A percentile compares a stretch with the other conserved stretches of the same genome.
Evolutionary conservation across 345 rosid genomes (phyloP).

Genomic region (Salix suchowensis): DNA sequence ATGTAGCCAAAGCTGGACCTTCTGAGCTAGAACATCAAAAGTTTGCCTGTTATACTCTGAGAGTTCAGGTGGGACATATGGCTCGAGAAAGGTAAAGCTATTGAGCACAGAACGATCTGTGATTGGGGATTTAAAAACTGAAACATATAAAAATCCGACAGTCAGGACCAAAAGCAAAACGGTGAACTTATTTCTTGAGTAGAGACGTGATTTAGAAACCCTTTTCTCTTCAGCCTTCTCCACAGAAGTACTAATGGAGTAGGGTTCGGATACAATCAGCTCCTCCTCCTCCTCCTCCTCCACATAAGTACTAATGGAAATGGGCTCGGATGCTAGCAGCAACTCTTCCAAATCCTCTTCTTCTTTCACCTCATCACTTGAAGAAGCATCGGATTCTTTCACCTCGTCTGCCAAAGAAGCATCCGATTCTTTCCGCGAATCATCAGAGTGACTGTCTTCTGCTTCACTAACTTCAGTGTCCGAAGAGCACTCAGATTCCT

Average conservation of each 20-base stretch:
- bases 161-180: constrained; percentile 39
- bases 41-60: constrained; percentile 30
- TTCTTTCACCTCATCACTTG: constrained; percentile 7
- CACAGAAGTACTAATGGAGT: constrained; percentile 1
- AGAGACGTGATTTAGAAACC: constrained; percentile 33
- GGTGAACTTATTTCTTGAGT: constrained; percentile 33
- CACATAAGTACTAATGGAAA: not conserved
- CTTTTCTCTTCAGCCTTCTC: constrained; percentile 23
- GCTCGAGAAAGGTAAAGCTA: constrained; percentile 24
- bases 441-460: constrained; percentile 38
- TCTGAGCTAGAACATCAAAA: constrained; percentile 30
- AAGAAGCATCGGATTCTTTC: constrained; percentile 31
- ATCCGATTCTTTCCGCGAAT: constrained; percentile 38
- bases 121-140: constrained; percentile 30
- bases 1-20: constrained; percentile 33
- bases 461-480: constrained; percentile 48
- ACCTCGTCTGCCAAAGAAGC: too few relatives aligned
- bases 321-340: constrained; percentile 13
- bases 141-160: constrained; percentile 29
- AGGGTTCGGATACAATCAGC: constrained; percentile 12
- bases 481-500: constrained; percentile 46
- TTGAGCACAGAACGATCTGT: constrained; percentile 23
- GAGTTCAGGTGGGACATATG: constrained; percentile 41
- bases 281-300: constrained; percentile 26
- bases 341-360: constrained; percentile 22